Evolutionary conservation across 768 basidiomycete species (phyloP).

Genomic region (Leccinum uliginosum): DNA sequence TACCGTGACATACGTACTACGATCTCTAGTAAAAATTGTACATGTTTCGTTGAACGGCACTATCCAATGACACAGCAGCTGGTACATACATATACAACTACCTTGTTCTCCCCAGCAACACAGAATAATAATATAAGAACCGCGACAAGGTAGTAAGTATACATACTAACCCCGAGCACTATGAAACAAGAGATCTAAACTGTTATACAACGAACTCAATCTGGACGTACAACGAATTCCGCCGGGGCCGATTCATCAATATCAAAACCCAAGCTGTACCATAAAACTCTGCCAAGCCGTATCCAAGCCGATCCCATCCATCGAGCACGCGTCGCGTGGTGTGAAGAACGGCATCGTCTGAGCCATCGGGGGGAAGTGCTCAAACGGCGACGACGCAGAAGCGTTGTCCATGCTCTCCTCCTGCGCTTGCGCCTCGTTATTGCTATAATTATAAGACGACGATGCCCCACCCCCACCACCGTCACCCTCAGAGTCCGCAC

Average conservation of each 20-base stretch:
- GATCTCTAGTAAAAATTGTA: no score
- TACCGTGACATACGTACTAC: no score
- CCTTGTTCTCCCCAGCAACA: neutral
- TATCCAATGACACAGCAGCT: no score
- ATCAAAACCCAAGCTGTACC: constrained; percentile 58
- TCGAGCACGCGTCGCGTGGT: constrained; percentile 1
- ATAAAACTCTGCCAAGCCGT: constrained; percentile 65
- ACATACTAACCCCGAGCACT: neutral
- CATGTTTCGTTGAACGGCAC: no score
- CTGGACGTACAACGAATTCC: neutral
- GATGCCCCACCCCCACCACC: neutral
- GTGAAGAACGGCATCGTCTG: neutral
- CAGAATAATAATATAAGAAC: neutral
- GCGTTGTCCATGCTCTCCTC: neutral
- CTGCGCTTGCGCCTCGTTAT: neutral
- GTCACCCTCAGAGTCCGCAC: constrained; percentile 10
- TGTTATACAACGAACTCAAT: neutral
- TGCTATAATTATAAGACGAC: neutral
- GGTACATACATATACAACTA: neutral
- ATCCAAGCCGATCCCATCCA: constrained; percentile 42
- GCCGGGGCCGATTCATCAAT: neutral
- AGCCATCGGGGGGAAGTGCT: neutral
- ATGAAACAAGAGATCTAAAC: neutral
- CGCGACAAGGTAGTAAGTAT: neutral
- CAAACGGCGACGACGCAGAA: neutral